Base-by-base conservation (phyloP, 2,329 filamentous ascomycete species). In the Pseudogymnoascus sp. region DNA sequence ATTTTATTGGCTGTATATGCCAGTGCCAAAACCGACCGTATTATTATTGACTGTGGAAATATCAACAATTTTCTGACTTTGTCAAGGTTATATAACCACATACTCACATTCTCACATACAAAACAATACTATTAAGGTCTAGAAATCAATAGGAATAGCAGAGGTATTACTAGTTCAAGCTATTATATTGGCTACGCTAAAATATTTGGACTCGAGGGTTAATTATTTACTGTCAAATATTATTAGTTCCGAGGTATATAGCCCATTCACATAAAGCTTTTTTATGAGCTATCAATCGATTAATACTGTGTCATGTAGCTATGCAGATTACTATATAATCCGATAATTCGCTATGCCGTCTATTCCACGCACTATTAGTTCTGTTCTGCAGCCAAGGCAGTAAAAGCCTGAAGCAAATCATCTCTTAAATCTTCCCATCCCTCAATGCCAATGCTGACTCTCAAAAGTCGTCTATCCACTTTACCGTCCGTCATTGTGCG, bases 401-500 rank as follows among this genome's bases (percentile, higher is more conserved):
- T 78, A 61, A 93, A 85, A 0, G 82, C 91, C 64, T 81, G 78
- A 61, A 86, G 68, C 41, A 97, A 72, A 77, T 97, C 93, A 37
- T 81, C 81, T 72, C 81, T 85, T 71, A 99, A 72, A 75, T 97
- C 94, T 73, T 94, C 88, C 79, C 89, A 88, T 53, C 82, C 84
- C 78, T 99, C 94, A 33, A 97, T 82, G 0, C 94, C 94, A 35
- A 97, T 76, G 72, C 92, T 97, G 30, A 99, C 76, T 59, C 94
- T 78, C 73, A 97, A 70, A 72, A 97, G 73, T 62, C 83, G 79
- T 70, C 79, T 82, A 70, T 95, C 90, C 38, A 95, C 86, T 1
- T 73, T 78, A 2, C 75, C 69, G 77, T 99, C 94, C 62, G 86
- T 87, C 90, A 99, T 94, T 57, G 88, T 84, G 62, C 94, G 81